Evolutionary conservation across 306 rosid genomes (phyloP).

Genomic region (Vigna mungo): DNA sequence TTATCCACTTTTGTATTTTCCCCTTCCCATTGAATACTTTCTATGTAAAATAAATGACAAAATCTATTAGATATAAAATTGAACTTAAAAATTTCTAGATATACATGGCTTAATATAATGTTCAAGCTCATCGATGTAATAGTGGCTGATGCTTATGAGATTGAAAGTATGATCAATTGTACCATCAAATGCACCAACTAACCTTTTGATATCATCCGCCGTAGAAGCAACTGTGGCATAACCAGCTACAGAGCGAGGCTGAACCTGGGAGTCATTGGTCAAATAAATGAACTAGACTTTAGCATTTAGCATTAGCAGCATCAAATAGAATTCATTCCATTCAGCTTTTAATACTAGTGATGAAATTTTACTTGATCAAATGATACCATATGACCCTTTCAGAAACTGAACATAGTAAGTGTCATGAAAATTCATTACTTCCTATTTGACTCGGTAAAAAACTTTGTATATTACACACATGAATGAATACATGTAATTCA

Average conservation of each 20-base stretch:
- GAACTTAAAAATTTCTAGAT: slow-evolving; percentile 10
- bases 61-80: not conserved
- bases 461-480: not conserved
- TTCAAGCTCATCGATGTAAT: slow-evolving; percentile 22
- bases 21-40: slow-evolving; percentile 1
- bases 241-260: slow-evolving; percentile 65
- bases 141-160: slow-evolving; percentile 14
- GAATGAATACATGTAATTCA: too few species aligned
- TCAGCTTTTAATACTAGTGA: slow-evolving; percentile 24
- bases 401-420: slow-evolving; percentile 21
- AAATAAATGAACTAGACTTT: slow-evolving; percentile 6
- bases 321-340: slow-evolving; percentile 11
- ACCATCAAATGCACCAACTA: slow-evolving; percentile 39
- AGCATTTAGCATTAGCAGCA: slow-evolving; percentile 33
- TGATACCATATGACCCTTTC: slow-evolving; percentile 13
- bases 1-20: slow-evolving; percentile 15
- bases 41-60: not conserved
- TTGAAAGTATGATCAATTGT: slow-evolving; percentile 23
- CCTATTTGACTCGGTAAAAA: not conserved
- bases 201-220: slow-evolving; percentile 74
- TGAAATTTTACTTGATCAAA: slow-evolving; percentile 12
- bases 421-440: not conserved
- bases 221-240: slow-evolving; percentile 70
- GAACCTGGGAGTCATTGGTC: slow-evolving; percentile 66
- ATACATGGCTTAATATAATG: slow-evolving; percentile 11